These are phyloP conservation scores for Citrus medica DNA, from an alignment of 345 rosid species.

Conservation along the genomic window DNA sequence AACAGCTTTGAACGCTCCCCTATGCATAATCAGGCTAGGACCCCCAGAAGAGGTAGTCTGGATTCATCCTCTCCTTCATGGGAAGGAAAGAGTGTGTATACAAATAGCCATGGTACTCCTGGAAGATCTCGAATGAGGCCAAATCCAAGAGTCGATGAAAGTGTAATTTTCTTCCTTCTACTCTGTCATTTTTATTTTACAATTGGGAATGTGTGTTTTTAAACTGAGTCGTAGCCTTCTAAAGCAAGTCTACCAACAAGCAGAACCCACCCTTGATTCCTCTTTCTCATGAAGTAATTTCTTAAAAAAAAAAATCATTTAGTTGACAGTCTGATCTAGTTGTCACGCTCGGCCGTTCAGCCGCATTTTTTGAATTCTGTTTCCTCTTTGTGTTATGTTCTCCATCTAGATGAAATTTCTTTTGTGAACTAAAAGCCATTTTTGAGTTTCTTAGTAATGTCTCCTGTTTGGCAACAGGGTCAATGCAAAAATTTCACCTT, in stretches of 20 bases:
- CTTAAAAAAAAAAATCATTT: background rate
- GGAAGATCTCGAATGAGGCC: constrained; percentile 53
- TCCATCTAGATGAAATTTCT: background rate
- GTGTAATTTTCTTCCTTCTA: constrained; percentile 40
- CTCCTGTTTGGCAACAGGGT: background rate
- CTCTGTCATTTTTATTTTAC: background rate
- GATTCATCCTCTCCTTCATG: constrained; percentile 43
- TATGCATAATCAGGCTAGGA: constrained; percentile 44
- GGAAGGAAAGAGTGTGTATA: constrained; percentile 59
- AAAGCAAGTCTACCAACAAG: background rate
- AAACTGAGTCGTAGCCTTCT: background rate
- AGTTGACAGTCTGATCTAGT: background rate
- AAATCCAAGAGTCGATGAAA: constrained; percentile 54
- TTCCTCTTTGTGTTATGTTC: background rate
- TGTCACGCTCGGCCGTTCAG: background rate
- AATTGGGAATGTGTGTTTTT: background rate
- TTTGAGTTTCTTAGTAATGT: background rate
- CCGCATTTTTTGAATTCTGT: background rate
- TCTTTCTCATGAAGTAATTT: background rate
- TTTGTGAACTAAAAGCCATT: background rate
- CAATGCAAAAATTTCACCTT: background rate
- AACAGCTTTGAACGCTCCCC: constrained; percentile 67
- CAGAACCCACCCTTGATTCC: background rate
- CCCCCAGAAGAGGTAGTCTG: constrained; percentile 35
- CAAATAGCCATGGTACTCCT: constrained; percentile 58